Conservation (phyloP, 202 grass and related monocot species). For the Digitaria exilis region DNA sequence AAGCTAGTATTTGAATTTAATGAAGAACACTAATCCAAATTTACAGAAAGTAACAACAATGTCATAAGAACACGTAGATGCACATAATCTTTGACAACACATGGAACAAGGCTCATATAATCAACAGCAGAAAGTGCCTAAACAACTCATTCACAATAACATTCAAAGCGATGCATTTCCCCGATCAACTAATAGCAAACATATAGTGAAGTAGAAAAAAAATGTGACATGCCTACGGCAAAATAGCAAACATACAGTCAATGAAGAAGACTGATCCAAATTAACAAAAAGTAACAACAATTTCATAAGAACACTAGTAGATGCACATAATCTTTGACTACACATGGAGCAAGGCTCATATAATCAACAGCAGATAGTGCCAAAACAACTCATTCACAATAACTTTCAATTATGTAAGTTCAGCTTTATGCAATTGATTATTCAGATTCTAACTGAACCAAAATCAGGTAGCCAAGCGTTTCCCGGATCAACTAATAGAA, state of each 20-base stretch:
- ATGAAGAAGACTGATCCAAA: no score
- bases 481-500: neutral
- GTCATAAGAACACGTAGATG: neutral
- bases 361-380: conserved; percentile 17
- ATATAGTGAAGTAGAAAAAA: neutral
- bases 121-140: conserved; percentile 6
- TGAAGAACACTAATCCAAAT: neutral
- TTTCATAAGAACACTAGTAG: no score
- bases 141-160: conserved; percentile 1
- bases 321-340: neutral
- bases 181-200: conserved; percentile 3
- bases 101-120: neutral
- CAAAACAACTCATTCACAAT: neutral
- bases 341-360: neutral
- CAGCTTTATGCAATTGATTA: neutral
- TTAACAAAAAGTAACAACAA: no score
- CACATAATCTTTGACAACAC: neutral
- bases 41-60: neutral
- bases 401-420: neutral
- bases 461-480: neutral
- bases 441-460: neutral
- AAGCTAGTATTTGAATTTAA: neutral
- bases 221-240: neutral
- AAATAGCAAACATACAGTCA: no score
- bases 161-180: neutral